phyloP scores from a whole-genome alignment of 2,329 filamentous ascomycete genomes.

The Colletotrichum liriopes region DNA sequence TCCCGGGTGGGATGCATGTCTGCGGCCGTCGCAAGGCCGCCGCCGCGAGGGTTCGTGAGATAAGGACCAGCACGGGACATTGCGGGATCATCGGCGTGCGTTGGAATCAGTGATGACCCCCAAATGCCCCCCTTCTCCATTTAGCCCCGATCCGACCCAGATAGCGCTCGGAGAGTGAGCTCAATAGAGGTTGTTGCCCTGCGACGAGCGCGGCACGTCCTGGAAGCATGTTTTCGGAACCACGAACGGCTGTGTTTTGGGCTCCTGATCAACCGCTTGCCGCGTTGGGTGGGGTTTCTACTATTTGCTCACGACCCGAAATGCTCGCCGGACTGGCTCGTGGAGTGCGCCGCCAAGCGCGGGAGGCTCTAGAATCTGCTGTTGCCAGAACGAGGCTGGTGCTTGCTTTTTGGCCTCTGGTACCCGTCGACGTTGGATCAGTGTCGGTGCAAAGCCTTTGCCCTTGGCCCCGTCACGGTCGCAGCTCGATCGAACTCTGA shows the following conservation, averaged over 20 bases:
- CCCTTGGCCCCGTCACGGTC: slow-evolving; percentile 1
- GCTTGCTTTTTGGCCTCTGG: slow-evolving; percentile 7
- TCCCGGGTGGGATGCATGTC: not conserved
- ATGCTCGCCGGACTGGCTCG: not conserved
- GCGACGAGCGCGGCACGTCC: not conserved
- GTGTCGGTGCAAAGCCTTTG: slow-evolving; percentile 16
- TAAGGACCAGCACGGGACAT: slow-evolving; percentile 17
- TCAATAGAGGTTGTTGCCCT: slow-evolving; percentile 8
- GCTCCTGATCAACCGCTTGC: slow-evolving; percentile 2
- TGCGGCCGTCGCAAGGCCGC: not conserved
- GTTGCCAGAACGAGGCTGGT: not conserved
- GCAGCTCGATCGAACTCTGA: slow-evolving; percentile 28
- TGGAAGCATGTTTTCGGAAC: not conserved
- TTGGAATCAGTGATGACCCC: slow-evolving; percentile 8
- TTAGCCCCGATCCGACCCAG: slow-evolving; percentile 16
- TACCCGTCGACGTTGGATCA: slow-evolving; percentile 9
- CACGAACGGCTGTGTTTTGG: not conserved
- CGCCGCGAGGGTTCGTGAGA: slow-evolving; percentile 4
- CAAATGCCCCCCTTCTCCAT: slow-evolving; percentile 5
- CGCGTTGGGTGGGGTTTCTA: slow-evolving; percentile 2
- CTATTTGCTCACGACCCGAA: not conserved
- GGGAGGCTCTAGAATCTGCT: not conserved
- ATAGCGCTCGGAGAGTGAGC: slow-evolving; percentile 5
- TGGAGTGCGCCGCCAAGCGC: slow-evolving; percentile 7
- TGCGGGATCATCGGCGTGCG: slow-evolving; percentile 10